These are phyloP conservation scores for Sporothrix sp. DNA, from an alignment of 2,329 filamentous ascomycete genomes.

Conservation along the genomic window DNA sequence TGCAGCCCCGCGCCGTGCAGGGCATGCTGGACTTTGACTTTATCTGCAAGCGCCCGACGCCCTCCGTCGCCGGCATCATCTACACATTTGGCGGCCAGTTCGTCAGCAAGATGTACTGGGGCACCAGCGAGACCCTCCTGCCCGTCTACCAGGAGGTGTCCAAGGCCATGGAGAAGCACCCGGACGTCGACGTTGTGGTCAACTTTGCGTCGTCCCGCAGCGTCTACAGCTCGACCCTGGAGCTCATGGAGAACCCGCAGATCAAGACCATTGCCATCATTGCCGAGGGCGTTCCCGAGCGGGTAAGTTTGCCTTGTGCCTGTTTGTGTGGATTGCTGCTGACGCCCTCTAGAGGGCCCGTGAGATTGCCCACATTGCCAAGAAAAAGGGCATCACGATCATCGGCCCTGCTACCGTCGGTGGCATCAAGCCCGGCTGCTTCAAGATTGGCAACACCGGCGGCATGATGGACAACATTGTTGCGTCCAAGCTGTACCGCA, in stretches of 20 bases:
- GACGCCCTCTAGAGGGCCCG: slow-evolving; percentile 63
- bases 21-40: slow-evolving; percentile 99
- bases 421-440: slow-evolving; percentile 98
- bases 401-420: slow-evolving; percentile 97
- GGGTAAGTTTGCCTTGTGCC: too few relatives aligned
- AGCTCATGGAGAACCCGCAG: slow-evolving; percentile 93
- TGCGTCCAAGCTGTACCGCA: slow-evolving; percentile 98
- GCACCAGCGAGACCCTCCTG: slow-evolving; percentile 95
- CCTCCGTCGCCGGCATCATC: slow-evolving; percentile 97
- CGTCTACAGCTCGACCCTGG: slow-evolving; percentile 97
- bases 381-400: slow-evolving; percentile 98
- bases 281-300: slow-evolving; percentile 96
- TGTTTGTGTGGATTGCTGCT: too few relatives aligned
- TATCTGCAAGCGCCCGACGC: slow-evolving; percentile 97
- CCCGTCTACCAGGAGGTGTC: slow-evolving; percentile 92
- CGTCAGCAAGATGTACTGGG: slow-evolving; percentile 99
- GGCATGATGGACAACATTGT: slow-evolving; percentile 99
- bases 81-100: slow-evolving; percentile 99
- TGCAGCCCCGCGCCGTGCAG: slow-evolving; percentile 88
- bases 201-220: slow-evolving; percentile 99
- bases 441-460: slow-evolving; percentile 99
- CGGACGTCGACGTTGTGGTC: slow-evolving; percentile 93
- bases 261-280: slow-evolving; percentile 99
- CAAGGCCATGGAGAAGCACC: slow-evolving; percentile 94
- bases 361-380: slow-evolving; percentile 91